phyloP scores from a whole-genome alignment of 2,329 filamentous ascomycete species.

The Zymoseptoria crescenta region DNA sequence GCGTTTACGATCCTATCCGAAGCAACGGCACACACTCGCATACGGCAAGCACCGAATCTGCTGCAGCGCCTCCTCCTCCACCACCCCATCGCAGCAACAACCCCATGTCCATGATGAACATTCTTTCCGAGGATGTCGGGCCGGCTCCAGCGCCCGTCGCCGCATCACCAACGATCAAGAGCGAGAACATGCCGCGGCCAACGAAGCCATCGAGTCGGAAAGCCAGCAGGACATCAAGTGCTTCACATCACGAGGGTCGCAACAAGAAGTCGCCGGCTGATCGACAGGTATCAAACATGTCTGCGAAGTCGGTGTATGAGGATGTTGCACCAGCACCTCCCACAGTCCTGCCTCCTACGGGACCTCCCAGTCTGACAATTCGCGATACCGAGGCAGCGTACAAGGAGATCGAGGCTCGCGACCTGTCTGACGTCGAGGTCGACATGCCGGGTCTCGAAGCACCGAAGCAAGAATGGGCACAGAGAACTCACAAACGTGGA shows the following conservation, averaged over 20 bases:
- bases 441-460: slow-evolving; percentile 46
- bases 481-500: slow-evolving; percentile 56
- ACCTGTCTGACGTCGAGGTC: slow-evolving; percentile 53
- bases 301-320: not conserved
- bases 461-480: slow-evolving; percentile 47
- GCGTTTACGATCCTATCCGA: slow-evolving; percentile 24
- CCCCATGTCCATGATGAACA: slow-evolving; percentile 94
- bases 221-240: slow-evolving; percentile 21
- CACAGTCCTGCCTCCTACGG: slow-evolving; percentile 20
- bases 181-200: not conserved
- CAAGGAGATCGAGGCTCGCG: slow-evolving; percentile 54
- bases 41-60: slow-evolving; percentile 18
- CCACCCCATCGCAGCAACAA: slow-evolving; percentile 56
- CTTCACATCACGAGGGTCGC: slow-evolving; percentile 16
- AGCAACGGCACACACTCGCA: slow-evolving; percentile 25
- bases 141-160: slow-evolving; percentile 1
- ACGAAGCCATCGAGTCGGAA: slow-evolving; percentile 18
- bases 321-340: slow-evolving; percentile 3
- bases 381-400: slow-evolving; percentile 51
- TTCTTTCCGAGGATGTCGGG: slow-evolving; percentile 58
- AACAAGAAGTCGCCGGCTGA: slow-evolving; percentile 4
- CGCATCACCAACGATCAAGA: not conserved
- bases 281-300: slow-evolving; percentile 1
- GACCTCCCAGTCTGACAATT: slow-evolving; percentile 30
- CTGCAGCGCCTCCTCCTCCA: slow-evolving; percentile 27